These are phyloP conservation scores for Endothia cerciana DNA, from an alignment of 2,329 filamentous ascomycete species.

Conservation along the genomic window DNA sequence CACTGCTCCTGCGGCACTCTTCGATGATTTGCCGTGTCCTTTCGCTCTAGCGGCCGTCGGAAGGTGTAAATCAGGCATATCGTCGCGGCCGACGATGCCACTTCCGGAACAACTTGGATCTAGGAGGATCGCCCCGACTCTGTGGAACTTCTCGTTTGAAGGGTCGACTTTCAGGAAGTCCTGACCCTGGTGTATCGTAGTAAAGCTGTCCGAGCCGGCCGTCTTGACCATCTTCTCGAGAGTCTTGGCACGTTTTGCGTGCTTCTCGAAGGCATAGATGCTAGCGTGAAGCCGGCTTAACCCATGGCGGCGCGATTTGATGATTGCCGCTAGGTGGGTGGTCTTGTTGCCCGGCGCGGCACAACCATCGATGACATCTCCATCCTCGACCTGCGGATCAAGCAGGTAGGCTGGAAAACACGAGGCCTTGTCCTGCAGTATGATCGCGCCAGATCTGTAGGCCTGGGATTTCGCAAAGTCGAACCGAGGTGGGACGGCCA, in stretches of 20 bases:
- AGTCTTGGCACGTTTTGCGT: conserved; percentile 70
- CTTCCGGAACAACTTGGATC: conserved; percentile 96
- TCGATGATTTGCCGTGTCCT: conserved; percentile 27
- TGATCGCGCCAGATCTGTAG: conserved; percentile 77
- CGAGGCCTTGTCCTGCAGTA: conserved; percentile 94
- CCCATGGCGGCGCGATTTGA: conserved; percentile 51
- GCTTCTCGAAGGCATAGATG: conserved; percentile 82
- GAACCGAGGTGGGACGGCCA: conserved; percentile 73
- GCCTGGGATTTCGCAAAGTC: conserved; percentile 75
- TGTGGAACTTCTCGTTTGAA: conserved; percentile 58
- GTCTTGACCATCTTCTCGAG: conserved; percentile 82
- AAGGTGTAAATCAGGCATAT: conserved; percentile 70
- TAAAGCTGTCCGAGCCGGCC: conserved; percentile 70
- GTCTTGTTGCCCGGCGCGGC: conserved; percentile 98
- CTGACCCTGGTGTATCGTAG: conserved; percentile 71
- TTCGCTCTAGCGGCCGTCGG: conserved; percentile 40
- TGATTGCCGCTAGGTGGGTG: conserved; percentile 83
- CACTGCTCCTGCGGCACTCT: conserved; percentile 24
- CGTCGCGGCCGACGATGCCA: conserved; percentile 88
- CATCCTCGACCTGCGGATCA: conserved; percentile 66
- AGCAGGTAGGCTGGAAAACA: conserved; percentile 94
- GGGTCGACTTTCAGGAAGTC: conserved; percentile 85
- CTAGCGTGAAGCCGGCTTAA: conserved; percentile 33
- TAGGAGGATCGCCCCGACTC: conserved; percentile 81
- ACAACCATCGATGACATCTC: conserved; percentile 88